Conservation (phyloP, 2,329 filamentous ascomycete species). For the Pyrenochaeta sp. region DNA sequence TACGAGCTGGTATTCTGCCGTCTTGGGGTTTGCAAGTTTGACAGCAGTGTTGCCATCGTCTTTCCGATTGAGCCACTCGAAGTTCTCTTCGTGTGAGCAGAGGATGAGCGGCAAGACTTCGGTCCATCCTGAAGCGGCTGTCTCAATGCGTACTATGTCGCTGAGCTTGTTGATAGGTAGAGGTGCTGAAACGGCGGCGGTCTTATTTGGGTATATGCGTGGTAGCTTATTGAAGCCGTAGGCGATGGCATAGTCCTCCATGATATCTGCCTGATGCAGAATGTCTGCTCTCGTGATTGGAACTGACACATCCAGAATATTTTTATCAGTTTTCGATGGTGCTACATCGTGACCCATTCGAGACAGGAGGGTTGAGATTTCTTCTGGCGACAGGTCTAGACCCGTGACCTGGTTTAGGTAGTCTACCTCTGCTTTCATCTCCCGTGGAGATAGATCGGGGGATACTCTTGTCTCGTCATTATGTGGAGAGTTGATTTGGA, state of each 20-base stretch:
- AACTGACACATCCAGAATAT: constrained; percentile 79
- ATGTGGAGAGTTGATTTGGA: constrained; percentile 91
- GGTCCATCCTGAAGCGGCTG: constrained; percentile 93
- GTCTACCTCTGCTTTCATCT: constrained; percentile 82
- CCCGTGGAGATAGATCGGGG: constrained; percentile 79
- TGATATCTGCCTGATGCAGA: constrained; percentile 95
- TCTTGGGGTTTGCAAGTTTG: constrained; percentile 90
- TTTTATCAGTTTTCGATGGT: constrained; percentile 74
- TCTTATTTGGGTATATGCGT: constrained; percentile 83
- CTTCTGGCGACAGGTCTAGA: constrained; percentile 74
- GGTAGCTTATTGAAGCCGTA: constrained; percentile 98
- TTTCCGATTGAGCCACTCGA: constrained; percentile 88
- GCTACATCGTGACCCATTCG: constrained; percentile 90
- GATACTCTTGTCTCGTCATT: constrained; percentile 83
- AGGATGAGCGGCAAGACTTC: constrained; percentile 97
- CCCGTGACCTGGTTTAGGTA: constrained; percentile 96
- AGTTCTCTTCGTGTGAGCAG: constrained; percentile 98
- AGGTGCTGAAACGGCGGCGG: constrained; percentile 84
- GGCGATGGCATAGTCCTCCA: constrained; percentile 97
- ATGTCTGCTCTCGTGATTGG: constrained; percentile 93
- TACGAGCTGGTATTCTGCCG: constrained; percentile 90
- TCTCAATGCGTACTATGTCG: constrained; percentile 88
- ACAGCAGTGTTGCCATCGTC: constrained; percentile 87
- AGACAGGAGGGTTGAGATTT: constrained; percentile 80
- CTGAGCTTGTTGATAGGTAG: constrained; percentile 92